These are phyloP conservation scores for Aphanomyces invadans DNA, from an alignment of 352 stramenopile species.

Conservation along the genomic window DNA sequence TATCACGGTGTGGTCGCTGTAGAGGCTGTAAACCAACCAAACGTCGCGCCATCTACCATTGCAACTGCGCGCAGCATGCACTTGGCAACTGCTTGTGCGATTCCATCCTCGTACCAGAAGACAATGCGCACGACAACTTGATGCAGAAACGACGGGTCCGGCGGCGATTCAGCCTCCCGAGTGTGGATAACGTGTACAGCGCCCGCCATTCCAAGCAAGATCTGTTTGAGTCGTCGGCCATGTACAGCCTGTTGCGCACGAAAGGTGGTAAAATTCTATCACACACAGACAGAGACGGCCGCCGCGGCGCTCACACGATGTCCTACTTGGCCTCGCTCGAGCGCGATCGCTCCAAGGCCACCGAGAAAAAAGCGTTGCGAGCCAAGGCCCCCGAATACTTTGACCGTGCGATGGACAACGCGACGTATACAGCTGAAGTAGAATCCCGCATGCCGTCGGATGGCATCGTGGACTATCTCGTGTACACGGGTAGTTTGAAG, in stretches of 20 bases:
- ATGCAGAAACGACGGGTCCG: not conserved
- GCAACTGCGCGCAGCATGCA: constrained; percentile 4
- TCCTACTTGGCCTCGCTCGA: constrained; percentile 20
- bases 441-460: constrained; percentile 25
- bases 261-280: not conserved
- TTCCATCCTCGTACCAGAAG: not conserved
- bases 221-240: not conserved
- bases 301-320: not conserved
- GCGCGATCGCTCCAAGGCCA: not conserved
- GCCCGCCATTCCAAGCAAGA: not conserved
- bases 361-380: not conserved
- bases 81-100: constrained; percentile 10
- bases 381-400: not conserved
- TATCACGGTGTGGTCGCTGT: constrained; percentile 7
- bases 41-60: not conserved
- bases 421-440: not conserved
- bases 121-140: not conserved
- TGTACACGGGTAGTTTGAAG: constrained; percentile 63
- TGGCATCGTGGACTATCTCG: constrained; percentile 63
- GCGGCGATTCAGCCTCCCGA: not conserved
- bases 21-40: not conserved
- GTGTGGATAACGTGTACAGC: not conserved
- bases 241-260: not conserved
- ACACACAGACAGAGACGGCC: not conserved
- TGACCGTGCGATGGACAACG: constrained; percentile 14